Evolutionary conservation across 108 stramenopile species (phyloP), one percentile per base, ranked within the genome.

Genomic region (Cyclotella sp.): DNA sequence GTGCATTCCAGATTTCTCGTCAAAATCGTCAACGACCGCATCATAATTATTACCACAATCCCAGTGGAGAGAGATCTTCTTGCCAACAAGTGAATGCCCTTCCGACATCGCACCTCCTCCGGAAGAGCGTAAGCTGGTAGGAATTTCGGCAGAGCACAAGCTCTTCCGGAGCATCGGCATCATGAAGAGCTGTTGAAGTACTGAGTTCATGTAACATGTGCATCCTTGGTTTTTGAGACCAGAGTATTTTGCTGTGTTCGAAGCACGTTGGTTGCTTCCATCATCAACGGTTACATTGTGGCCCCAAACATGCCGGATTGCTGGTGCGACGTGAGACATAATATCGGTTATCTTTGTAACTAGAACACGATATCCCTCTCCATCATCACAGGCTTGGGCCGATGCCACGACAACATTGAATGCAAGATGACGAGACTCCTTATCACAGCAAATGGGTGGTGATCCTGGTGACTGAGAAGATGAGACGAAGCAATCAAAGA

Each of bases 201-300:
- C 82, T 0, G 95, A 95, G 75, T 99, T 99, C 97, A 99, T 97
- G 90, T 99, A 99, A 88, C 98, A 99, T 0, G 98, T 99, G 83
- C 97, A 97, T 29, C 98, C 98, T 76, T 98, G 97, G 73, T 99
- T 99, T 61, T 91, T 91, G 22, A 99, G 86, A 12, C 91, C 98
- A 72, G 91, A 95, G 63, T 91, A 96, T 55, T 88, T 93, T 12
- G 91, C 81, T 26, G 91, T 65, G 61, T 76, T 87, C 19, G 78
- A 68, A 58, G 61, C 68, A 28, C 87, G 66, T 49, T 70, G 47
- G 43, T 29, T 84, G 60, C 9, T 70, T 65, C 64, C 63, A 15
- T 89, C 84, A 22, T 84, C 86, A 27, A 68, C 49, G 6, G 71
- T 24, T 26, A 73, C 72, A 60, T 73, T 70, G 41, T 91, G 88